Evolutionary conservation across 192 early-diverging fungal species (phyloP).

Genomic region (Phycomyces blakesleeanus): DNA sequence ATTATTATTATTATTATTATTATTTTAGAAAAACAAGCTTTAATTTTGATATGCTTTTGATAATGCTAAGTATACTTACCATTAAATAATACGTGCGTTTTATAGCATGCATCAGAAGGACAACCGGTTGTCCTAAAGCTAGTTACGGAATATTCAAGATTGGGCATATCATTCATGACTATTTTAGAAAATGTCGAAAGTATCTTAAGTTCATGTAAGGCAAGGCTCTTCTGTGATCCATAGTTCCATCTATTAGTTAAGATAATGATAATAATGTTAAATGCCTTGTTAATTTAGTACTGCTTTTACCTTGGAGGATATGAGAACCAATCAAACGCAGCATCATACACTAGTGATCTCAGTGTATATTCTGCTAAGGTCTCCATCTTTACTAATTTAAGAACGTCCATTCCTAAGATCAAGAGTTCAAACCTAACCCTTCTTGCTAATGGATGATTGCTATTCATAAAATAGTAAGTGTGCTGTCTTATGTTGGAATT

Average conservation of each 20-base stretch:
- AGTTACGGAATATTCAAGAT: constrained; percentile 44
- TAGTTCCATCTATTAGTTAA: constrained; percentile 60
- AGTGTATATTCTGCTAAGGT: constrained; percentile 60
- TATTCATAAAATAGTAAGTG: too few species aligned
- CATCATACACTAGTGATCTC: constrained; percentile 57
- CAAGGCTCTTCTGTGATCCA: constrained; percentile 63
- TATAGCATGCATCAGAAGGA: constrained; percentile 11
- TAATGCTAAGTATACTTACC: constrained; percentile 11
- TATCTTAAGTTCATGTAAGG: constrained; percentile 59
- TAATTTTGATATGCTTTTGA: neutral
- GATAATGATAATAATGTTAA: neutral
- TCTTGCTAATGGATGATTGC: constrained; percentile 70
- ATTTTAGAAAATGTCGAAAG: constrained; percentile 58
- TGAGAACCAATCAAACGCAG: constrained; percentile 82
- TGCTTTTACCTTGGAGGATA: constrained; percentile 55
- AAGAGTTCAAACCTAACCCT: constrained; percentile 77
- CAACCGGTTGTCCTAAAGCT: constrained; percentile 25
- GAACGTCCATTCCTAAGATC: constrained; percentile 69
- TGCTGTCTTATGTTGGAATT: too few species aligned
- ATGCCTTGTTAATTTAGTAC: neutral
- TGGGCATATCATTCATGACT: constrained; percentile 57
- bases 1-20: too few species aligned
- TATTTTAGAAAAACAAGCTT: neutral
- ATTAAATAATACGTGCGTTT: constrained; percentile 5
- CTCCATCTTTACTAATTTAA: constrained; percentile 60